Evolutionary conservation across 2,329 filamentous ascomycete genomes (phyloP).

Genomic region (Alternaria atra): DNA sequence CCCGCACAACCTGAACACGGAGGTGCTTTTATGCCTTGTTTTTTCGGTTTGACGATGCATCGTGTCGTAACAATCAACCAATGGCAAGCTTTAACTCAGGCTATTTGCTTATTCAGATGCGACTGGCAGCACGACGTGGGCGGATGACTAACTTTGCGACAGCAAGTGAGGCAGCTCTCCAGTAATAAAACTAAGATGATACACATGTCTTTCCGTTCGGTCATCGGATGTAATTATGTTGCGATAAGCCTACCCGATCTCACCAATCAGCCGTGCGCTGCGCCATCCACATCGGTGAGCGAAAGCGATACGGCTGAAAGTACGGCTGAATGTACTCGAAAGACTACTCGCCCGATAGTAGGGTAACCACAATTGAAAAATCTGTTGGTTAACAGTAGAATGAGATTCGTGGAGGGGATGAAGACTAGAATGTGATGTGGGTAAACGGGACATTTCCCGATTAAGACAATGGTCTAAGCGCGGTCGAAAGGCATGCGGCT

Average conservation of each 20-base stretch:
- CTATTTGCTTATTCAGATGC: not conserved
- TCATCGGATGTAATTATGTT: not conserved
- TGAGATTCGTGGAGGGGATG: too few relatives aligned
- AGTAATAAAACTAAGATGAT: too few relatives aligned
- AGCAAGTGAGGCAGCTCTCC: not conserved
- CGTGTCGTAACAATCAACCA: too few relatives aligned
- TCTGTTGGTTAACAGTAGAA: not conserved
- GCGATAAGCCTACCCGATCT: not conserved
- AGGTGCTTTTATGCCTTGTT: not conserved
- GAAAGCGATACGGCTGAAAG: not conserved
- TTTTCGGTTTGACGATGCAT: not conserved
- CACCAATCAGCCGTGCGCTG: not conserved
- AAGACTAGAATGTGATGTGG: not conserved
- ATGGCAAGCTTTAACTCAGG: not conserved
- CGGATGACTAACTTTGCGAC: not conserved
- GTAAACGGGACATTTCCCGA: not conserved
- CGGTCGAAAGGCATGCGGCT: not conserved
- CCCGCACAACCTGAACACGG: not conserved
- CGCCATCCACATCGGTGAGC: not conserved
- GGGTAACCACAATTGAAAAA: not conserved
- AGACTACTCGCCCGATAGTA: not conserved
- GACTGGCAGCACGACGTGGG: not conserved
- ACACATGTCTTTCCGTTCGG: not conserved
- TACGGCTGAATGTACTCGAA: not conserved
- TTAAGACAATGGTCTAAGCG: not conserved